Evolutionary conservation across 2,329 filamentous ascomycete genomes (phyloP), one percentile per base, ranked within the genome.

Genomic region (Septoria linicola): DNA sequence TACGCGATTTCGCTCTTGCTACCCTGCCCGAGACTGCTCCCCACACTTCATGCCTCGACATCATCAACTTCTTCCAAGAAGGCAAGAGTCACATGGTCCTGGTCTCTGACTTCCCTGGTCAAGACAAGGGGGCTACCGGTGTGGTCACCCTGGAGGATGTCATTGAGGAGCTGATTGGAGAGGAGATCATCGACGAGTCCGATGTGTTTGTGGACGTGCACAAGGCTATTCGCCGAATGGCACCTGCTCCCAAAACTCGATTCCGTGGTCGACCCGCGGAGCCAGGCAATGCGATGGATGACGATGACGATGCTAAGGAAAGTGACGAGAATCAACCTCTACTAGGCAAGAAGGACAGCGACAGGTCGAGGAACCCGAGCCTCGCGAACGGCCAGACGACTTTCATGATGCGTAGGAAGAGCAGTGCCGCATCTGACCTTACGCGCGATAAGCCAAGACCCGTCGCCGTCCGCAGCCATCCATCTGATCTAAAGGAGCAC

Each of bases 11-110:
- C 67, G 85, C 90, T 6, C 78, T 99, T 43, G 93, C 93, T 11
- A 96, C 93, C 0, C 81, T 99, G 5, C 93, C 95, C 1, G 93
- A 99, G 70, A 99, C 93, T 0, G 83, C 89, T 8, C 89, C 93
- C 0, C 89, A 96, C 67, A 99, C 93, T 0, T 96, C 91, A 73
- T 99, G 93, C 68, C 74, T 99, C 49, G 93, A 99, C 69, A 97
- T 99, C 64, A 89, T 99, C 73, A 99, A 99, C 74, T 99, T 96
- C 72, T 99, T 99, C 76, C 93, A 99, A 71, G 93, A 99, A 75
- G 93, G 93, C 63, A 99, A 99, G 70, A 96, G 91, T 1, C 93
- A 99, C 70, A 96, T 99, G 91, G 92, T 97, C 0, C 77, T 99
- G 21, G 93, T 97, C 7, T 96, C 92, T 0, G 88, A 96, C 64